Conservation (phyloP, 768 basidiomycete genomes). For the Leccinum obscurum region DNA sequence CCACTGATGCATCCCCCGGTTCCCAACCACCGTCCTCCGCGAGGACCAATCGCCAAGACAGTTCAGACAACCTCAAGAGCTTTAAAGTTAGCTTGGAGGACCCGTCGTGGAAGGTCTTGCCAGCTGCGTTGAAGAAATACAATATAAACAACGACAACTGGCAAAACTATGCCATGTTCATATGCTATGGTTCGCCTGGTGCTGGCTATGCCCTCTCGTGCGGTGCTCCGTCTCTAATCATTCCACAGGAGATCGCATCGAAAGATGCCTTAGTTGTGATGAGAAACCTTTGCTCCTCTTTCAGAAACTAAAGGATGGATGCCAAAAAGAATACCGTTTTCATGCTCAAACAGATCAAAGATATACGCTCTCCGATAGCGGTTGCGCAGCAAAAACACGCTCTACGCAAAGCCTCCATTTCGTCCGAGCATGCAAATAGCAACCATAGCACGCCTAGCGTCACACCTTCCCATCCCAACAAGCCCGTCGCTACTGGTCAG, state of each 20-base stretch:
- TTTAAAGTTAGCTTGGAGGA: constrained; percentile 98
- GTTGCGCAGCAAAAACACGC: constrained; percentile 97
- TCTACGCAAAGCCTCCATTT: constrained; percentile 69
- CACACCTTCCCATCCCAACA: constrained; percentile 24
- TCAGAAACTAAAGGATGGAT: constrained; percentile 87
- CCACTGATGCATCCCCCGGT: constrained; percentile 30
- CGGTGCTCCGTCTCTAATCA: not conserved
- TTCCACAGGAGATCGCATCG: constrained; percentile 65
- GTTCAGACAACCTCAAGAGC: constrained; percentile 76
- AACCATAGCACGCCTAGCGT: constrained; percentile 18
- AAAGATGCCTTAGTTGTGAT: constrained; percentile 95
- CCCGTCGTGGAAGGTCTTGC: constrained; percentile 97
- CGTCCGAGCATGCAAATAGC: constrained; percentile 26
- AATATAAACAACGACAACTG: constrained; percentile 98
- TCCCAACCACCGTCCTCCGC: constrained; percentile 30
- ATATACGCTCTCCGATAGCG: constrained; percentile 95
- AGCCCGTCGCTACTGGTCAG: constrained; percentile 30
- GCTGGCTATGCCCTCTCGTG: constrained; percentile 4
- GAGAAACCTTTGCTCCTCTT: constrained; percentile 97
- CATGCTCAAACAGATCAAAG: constrained; percentile 93
- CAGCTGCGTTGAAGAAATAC: constrained; percentile 97
- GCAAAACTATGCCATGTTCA: constrained; percentile 99
- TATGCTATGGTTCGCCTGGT: constrained; percentile 95
- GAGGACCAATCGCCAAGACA: constrained; percentile 59
- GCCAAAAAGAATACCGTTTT: constrained; percentile 98